Conservation (phyloP, 352 stramenopile species). For the Phytophthora litchii region DNA sequence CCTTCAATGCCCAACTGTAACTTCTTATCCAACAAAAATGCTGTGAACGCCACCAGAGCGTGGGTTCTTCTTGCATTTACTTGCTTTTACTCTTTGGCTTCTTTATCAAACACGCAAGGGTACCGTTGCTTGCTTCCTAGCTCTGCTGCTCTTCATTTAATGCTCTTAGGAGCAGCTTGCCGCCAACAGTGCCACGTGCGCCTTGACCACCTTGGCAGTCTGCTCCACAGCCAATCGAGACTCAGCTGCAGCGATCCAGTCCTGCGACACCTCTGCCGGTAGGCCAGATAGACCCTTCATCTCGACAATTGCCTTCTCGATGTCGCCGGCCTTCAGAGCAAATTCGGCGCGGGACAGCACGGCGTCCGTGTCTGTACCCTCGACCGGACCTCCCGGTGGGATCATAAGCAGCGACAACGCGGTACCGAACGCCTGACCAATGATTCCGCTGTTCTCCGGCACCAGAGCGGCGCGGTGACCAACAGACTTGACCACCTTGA, state of each 20-base stretch:
- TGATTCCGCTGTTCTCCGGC: slow-evolving; percentile 69
- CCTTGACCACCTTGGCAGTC: slow-evolving; percentile 85
- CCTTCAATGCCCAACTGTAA: background rate
- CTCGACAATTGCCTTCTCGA: slow-evolving; percentile 72
- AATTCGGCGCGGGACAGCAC: slow-evolving; percentile 85
- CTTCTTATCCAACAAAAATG: background rate
- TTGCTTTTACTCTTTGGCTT: slow-evolving; percentile 29
- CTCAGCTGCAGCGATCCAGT: slow-evolving; percentile 80
- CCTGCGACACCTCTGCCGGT: slow-evolving; percentile 69
- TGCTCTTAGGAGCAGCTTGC: slow-evolving; percentile 76
- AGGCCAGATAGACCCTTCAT: slow-evolving; percentile 73
- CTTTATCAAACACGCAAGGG: slow-evolving; percentile 36
- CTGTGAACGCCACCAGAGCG: slow-evolving; percentile 8
- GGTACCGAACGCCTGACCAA: slow-evolving; percentile 73
- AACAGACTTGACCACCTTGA: slow-evolving; percentile 79
- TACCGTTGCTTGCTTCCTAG: slow-evolving; percentile 9
- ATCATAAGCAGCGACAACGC: slow-evolving; percentile 81
- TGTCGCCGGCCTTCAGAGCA: slow-evolving; percentile 79
- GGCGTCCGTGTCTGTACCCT: slow-evolving; percentile 73
- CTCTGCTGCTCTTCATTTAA: slow-evolving; percentile 6
- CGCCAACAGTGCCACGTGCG: slow-evolving; percentile 77
- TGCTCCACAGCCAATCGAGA: slow-evolving; percentile 81
- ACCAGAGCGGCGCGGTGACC: slow-evolving; percentile 72
- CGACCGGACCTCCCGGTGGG: slow-evolving; percentile 74
- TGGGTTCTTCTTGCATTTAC: slow-evolving; percentile 16